Conservation (phyloP, 1,284 basidiomycete genomes). For the Trametes versicolor region DNA sequence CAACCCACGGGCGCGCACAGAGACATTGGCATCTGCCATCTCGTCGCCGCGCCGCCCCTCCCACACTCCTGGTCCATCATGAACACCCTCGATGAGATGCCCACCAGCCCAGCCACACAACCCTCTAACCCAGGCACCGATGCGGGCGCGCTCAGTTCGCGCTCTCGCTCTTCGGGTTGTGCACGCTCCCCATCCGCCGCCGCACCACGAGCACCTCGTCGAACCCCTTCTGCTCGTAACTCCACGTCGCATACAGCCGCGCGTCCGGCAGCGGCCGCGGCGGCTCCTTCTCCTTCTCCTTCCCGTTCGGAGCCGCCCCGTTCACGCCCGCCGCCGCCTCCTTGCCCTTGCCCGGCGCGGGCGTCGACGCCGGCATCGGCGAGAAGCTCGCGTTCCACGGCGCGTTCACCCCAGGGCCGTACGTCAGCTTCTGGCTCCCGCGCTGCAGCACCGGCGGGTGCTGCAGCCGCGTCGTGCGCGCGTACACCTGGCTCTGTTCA, state of each 20-base stretch:
- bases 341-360: slow-evolving; percentile 47
- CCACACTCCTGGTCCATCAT: neutral
- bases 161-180: slow-evolving; percentile 41
- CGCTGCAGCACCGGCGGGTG: slow-evolving; percentile 70
- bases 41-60: neutral
- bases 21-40: neutral
- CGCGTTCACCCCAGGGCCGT: slow-evolving; percentile 68
- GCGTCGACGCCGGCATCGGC: slow-evolving; percentile 43
- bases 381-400: slow-evolving; percentile 65
- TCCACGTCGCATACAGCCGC: slow-evolving; percentile 77
- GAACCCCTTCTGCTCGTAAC: slow-evolving; percentile 73
- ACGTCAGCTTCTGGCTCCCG: slow-evolving; percentile 65
- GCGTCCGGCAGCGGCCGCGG: slow-evolving; percentile 69
- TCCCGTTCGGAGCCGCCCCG: slow-evolving; percentile 43
- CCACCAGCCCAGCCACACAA: slow-evolving; percentile 2
- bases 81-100: slow-evolving; percentile 1
- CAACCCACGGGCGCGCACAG: neutral
- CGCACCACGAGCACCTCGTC: slow-evolving; percentile 55
- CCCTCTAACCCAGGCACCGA: neutral
- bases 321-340: slow-evolving; percentile 42
- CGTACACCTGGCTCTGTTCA: slow-evolving; percentile 59
- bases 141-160: slow-evolving; percentile 25
- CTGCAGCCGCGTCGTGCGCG: slow-evolving; percentile 67
- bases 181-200: slow-evolving; percentile 44
- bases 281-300: slow-evolving; percentile 43